phyloP scores from a whole-genome alignment of 306 rosid species.

The Cucurbita maxima region DNA sequence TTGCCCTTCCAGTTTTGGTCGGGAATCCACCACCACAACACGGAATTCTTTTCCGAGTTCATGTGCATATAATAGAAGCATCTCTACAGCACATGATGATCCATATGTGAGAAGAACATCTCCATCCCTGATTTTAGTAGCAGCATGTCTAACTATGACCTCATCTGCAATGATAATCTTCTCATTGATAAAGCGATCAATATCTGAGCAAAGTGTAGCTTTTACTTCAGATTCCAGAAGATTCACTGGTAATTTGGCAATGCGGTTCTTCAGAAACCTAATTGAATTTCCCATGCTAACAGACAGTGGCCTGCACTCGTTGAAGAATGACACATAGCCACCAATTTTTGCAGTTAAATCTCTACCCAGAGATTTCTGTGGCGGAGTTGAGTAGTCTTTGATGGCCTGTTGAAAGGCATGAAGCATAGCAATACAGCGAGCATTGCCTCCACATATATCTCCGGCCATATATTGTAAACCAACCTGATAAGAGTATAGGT shows the following conservation, averaged over 20 bases:
- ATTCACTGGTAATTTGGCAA: constrained; percentile 39
- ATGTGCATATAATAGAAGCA: constrained; percentile 54
- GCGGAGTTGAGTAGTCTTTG: constrained; percentile 63
- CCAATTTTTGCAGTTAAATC: constrained; percentile 68
- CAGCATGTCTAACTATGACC: constrained; percentile 70
- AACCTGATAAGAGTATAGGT: constrained; percentile 40
- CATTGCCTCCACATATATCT: constrained; percentile 60
- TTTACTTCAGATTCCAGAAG: constrained; percentile 65
- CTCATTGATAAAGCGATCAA: constrained; percentile 52
- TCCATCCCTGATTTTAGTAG: constrained; percentile 57
- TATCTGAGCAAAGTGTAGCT: constrained; percentile 48
- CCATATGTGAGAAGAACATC: constrained; percentile 84
- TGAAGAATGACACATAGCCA: constrained; percentile 60
- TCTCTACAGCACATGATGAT: constrained; percentile 58
- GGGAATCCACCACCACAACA: constrained; percentile 77
- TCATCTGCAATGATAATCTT: constrained; percentile 71
- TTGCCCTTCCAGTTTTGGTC: constrained; percentile 79
- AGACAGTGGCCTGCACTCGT: constrained; percentile 78
- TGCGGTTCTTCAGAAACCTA: constrained; percentile 49
- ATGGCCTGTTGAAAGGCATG: constrained; percentile 68
- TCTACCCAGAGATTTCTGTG: constrained; percentile 42
- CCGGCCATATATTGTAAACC: constrained; percentile 64
- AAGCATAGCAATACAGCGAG: constrained; percentile 81
- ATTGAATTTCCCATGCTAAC: constrained; percentile 86
- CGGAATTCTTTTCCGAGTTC: constrained; percentile 63